Conservation (phyloP, 352 stramenopile species). For the Phytophthora quininea region DNA sequence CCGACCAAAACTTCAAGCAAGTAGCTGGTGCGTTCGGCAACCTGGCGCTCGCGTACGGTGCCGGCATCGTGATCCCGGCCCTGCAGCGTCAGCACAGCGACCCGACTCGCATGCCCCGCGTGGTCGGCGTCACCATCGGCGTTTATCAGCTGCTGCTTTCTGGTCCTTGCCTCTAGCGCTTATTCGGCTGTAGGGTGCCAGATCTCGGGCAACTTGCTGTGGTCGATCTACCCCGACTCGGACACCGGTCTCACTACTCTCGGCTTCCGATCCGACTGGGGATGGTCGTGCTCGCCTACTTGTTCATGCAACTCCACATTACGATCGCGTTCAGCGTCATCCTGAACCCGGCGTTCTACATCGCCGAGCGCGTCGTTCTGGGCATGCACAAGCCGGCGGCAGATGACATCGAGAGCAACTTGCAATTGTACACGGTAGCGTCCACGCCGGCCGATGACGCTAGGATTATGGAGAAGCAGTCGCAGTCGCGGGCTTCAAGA, state of each 20-base stretch:
- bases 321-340: not conserved
- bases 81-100: not conserved
- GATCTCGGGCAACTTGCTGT: not conserved
- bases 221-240: not conserved
- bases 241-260: not conserved
- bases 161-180: not conserved
- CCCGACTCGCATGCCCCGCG: not conserved
- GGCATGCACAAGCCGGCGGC: not conserved
- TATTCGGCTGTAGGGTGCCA: not conserved
- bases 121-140: not conserved
- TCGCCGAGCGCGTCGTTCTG: not conserved
- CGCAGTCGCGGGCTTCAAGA: not conserved
- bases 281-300: not conserved
- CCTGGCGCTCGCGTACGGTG: not conserved
- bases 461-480: not conserved
- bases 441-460: not conserved
- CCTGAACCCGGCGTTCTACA: not conserved
- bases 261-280: not conserved
- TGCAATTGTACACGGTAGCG: not conserved
- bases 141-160: not conserved
- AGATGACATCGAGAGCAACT: not conserved
- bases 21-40: not conserved
- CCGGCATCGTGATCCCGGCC: not conserved
- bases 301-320: not conserved
- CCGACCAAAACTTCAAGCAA: not conserved